Base-by-base conservation (phyloP, 2,329 filamentous ascomycete species). In the Fusarium coffeatum region DNA sequence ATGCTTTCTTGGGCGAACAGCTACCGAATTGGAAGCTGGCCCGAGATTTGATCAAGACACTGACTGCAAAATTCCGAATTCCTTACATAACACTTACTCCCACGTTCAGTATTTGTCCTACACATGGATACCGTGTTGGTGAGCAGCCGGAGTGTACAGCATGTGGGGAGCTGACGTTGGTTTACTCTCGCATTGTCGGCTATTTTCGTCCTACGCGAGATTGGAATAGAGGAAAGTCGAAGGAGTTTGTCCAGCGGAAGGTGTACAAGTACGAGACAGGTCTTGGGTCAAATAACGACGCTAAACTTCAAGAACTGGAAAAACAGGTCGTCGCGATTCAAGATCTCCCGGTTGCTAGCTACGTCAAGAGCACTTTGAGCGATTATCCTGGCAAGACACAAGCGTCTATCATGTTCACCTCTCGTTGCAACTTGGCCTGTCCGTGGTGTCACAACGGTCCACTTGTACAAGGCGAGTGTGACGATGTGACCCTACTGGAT, bases 361-460 rank as follows among this genome's bases (percentile, higher is more conserved):
- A 71, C 16, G 71, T 71, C 43, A 71, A 73, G 27, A 60, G 59
- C 8, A 74, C 72, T 1, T 28, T 74, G 2, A 74, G 66, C 5
- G 72, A 74, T 25, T 74, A 71, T 25, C 72, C 72, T 0, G 72
- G 71, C 16, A 74, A 74, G 46, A 56, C 59, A 28, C 72, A 74
- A 20, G 68, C 72, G 1, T 60, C 72, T 1, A 73, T 74, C 34
- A 72, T 74, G 70, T 74, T 74, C 4, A 74, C 72, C 0, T 74
- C 72, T 3, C 62, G 70, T 1, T 74, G 72, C 32, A 74, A 74
- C 2, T 22, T 74, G 7, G 62, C 70, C 1, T 74, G 72, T 6
- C 70, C 72, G 1, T 74, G 72, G 72, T 74, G 72, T 18, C 72
- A 74, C 18, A 74, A 74, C 11, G 72, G 72, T 0, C 70, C 72